Base-by-base conservation (phyloP, 1,139 yeast genomes). In the Candida sp. region DNA sequence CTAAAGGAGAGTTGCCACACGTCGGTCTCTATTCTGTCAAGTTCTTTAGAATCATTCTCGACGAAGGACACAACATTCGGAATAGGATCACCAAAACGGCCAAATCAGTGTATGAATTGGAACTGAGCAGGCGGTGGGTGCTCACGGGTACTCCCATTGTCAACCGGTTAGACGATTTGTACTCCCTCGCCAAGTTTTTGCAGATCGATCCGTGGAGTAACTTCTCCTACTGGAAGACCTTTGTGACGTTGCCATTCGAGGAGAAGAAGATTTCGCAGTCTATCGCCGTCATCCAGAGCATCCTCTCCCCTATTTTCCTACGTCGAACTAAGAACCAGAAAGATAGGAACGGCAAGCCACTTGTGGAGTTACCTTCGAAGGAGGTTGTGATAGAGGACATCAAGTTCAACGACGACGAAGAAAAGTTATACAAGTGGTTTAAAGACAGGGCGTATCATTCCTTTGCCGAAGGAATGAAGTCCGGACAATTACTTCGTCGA, bases 131-230 rank as follows among this genome's bases (percentile, higher is more conserved):
- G 47, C 84, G 84, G 56, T 94, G 99, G 99, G 80, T 88, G 2
- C 72, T 94, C 43, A 92, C 98, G 0, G 99, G 99, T 11, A 94
- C 99, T 0, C 98, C 99, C 0, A 90, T 94, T 45, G 89, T 93
- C 46, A 94, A 94, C 67, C 73, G 93, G 54, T 75, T 94, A 7
- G 97, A 94, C 65, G 99, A 94, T 67, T 70, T 94, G 47, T 94
- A 81, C 63, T 86, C 97, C 3, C 70, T 92, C 47, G 83, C 92
- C 17, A 86, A 85, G 60, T 94, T 88, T 61, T 71, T 94, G 44
- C 80, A 84, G 44, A 71, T 93, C 9, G 93, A 90, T 59, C 98
- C 98, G 0, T 94, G 98, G 98, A 79, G 86, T 47, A 88, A 89
- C 60, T 86, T 89, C 54, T 80, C 91, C 0, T 87, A 89, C 58